Base-by-base conservation (phyloP, 1,139 yeast genomes). In the Protomyces gravidus region DNA sequence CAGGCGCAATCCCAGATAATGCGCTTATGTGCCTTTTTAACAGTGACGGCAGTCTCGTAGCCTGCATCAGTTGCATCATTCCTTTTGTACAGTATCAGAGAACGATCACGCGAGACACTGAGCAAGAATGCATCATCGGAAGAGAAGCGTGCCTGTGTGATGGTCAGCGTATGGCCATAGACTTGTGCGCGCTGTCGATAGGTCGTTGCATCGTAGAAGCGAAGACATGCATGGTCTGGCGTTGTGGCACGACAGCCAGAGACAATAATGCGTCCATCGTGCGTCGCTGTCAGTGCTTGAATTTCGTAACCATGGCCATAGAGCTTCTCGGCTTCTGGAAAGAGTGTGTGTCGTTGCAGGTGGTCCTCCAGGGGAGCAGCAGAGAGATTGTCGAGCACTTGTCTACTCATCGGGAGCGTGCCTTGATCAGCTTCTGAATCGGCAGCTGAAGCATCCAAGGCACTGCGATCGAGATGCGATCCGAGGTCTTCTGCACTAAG, bases 291-390 rank as follows among this genome's bases (percentile, higher is more conserved):
- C 55, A 90, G 78, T 49, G 95, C 80, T 0, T 89, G 82, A 51
- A 90, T 83, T 71, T 94, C 99, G 72, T 89, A 94, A 13, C 99
- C 99, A 71, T 94, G 99, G 0, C 98, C 98, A 68, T 92, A 94
- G 53, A 94, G 74, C 70, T 94, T 94, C 68, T 94, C 98, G 59
- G 85, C 74, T 70, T 94, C 99, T 0, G 98, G 98, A 84, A 94
- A 94, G 61, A 94, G 77, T 0, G 97, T 87, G 69, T 85, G 88
- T 67, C 97, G 78, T 71, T 94, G 98, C 42, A 94, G 76, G 64
- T 87, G 87, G 68, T 89, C 96, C 70, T 90, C 97, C 56, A 85
- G 73, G 0, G 97, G 97, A 3, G 96, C 95, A 0, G 73, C 69
- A 0, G 66, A 64, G 55, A 86, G 72, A 45, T 58, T 61, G 23